phyloP scores from a whole-genome alignment of 306 rosid species.

The Pyrus communis region DNA sequence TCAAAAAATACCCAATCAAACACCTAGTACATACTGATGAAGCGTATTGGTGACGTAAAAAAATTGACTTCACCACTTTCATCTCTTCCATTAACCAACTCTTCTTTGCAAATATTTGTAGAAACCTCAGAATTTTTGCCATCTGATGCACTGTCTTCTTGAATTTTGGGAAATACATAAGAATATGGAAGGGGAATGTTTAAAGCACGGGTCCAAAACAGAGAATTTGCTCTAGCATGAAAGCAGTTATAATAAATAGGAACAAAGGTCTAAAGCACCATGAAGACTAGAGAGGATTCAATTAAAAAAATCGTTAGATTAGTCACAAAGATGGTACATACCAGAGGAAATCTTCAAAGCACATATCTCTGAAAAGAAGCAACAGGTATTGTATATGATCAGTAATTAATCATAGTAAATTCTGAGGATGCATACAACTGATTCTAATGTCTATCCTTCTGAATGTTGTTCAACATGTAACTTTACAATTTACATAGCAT shows the following conservation, averaged over 20 bases:
- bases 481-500: background rate
- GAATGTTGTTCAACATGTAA: background rate
- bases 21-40: background rate
- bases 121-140: slow-evolving; percentile 16
- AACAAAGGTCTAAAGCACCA: slow-evolving; percentile 18
- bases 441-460: background rate
- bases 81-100: slow-evolving; percentile 27
- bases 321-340: slow-evolving; percentile 29
- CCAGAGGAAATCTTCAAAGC: slow-evolving; percentile 97
- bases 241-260: slow-evolving; percentile 20
- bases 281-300: background rate
- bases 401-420: background rate
- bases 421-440: background rate
- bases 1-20: slow-evolving; percentile 12
- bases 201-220: slow-evolving; percentile 91
- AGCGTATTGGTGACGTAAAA: background rate
- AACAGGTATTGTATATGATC: slow-evolving; percentile 1
- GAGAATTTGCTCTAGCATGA: slow-evolving; percentile 80
- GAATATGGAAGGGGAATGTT: slow-evolving; percentile 79
- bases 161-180: slow-evolving; percentile 68
- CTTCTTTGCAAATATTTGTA: slow-evolving; percentile 8
- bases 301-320: slow-evolving; percentile 2
- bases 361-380: slow-evolving; percentile 59
- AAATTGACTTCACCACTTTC: slow-evolving; percentile 25
- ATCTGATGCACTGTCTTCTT: slow-evolving; percentile 25